Evolutionary conservation across 2,329 filamentous ascomycete genomes (phyloP).

Genomic region (Alternaria brassicae): DNA sequence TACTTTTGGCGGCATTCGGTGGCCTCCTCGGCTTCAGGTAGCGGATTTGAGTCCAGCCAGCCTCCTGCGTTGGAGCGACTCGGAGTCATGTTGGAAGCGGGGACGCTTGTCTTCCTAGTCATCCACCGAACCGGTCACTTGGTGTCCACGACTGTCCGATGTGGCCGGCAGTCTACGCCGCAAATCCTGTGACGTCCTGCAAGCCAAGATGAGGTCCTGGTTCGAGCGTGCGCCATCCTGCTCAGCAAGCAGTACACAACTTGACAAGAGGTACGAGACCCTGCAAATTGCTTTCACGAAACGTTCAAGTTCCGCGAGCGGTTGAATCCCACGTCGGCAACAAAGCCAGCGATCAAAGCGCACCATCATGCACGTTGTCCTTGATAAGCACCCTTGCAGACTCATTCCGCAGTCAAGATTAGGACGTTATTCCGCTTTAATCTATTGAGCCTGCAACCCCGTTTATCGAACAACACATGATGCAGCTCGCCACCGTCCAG

Average conservation of each 20-base stretch:
- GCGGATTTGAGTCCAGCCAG: conserved; percentile 6
- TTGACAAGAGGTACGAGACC: neutral
- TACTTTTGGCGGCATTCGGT: conserved; percentile 7
- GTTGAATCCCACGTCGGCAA: conserved; percentile 1
- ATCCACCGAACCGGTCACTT: conserved; percentile 2
- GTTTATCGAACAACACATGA: conserved; percentile 8
- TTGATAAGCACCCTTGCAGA: conserved; percentile 13
- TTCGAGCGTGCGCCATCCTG: neutral
- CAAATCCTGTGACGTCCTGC: conserved; percentile 2
- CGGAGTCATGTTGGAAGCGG: conserved; percentile 1
- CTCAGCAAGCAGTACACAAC: neutral
- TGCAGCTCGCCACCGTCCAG: conserved; percentile 15
- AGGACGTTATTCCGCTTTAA: neutral
- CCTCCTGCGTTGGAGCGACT: conserved; percentile 4
- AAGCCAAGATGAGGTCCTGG: neutral
- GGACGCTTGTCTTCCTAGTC: neutral
- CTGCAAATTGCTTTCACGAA: conserved; percentile 3
- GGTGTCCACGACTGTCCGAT: neutral
- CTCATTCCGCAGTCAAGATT: conserved; percentile 12
- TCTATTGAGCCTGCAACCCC: conserved; percentile 2
- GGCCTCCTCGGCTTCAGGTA: conserved; percentile 8
- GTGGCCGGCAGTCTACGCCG: neutral
- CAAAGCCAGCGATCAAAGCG: neutral
- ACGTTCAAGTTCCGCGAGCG: neutral
- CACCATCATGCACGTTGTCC: neutral